Conservation (phyloP, 805 yeast species). For the Isabelozyma rhagii region DNA sequence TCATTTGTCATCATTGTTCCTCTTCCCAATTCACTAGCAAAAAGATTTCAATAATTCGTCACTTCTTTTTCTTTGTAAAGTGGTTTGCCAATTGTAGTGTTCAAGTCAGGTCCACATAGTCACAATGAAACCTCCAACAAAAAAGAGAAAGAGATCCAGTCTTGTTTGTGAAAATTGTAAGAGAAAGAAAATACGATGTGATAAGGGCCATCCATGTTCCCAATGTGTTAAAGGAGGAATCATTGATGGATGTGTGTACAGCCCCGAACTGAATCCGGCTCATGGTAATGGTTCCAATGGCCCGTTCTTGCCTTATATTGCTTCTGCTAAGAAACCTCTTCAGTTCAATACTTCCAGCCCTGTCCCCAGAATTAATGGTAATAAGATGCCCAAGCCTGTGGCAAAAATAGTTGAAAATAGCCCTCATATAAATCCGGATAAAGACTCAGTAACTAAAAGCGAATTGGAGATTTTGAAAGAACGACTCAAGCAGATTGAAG, state of each 20-base stretch:
- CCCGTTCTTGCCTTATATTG: conserved; percentile 11
- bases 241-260: conserved; percentile 11
- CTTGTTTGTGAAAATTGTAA: conserved; percentile 35
- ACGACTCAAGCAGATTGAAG: conserved; percentile 14
- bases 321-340: conserved; percentile 19
- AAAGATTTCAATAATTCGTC: too few species aligned
- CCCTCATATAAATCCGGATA: not conserved
- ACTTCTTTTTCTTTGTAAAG: too few species aligned
- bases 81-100: too few species aligned
- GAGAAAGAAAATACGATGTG: conserved; percentile 31
- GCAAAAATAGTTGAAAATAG: not conserved
- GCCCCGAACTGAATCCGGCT: not conserved
- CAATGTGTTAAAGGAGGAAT: conserved; percentile 27
- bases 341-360: not conserved
- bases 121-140: not conserved
- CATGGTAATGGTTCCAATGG: not conserved
- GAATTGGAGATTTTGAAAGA: conserved; percentile 17
- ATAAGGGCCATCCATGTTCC: conserved; percentile 32
- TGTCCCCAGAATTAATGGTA: not conserved
- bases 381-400: not conserved
- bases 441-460: conserved; percentile 1
- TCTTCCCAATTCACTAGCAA: too few species aligned
- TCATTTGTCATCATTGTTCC: too few species aligned
- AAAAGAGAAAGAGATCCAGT: conserved; percentile 29
- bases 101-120: too few species aligned